Conservation (phyloP, 768 basidiomycete species). For the Rhodosporidiobolus odoratus region DNA sequence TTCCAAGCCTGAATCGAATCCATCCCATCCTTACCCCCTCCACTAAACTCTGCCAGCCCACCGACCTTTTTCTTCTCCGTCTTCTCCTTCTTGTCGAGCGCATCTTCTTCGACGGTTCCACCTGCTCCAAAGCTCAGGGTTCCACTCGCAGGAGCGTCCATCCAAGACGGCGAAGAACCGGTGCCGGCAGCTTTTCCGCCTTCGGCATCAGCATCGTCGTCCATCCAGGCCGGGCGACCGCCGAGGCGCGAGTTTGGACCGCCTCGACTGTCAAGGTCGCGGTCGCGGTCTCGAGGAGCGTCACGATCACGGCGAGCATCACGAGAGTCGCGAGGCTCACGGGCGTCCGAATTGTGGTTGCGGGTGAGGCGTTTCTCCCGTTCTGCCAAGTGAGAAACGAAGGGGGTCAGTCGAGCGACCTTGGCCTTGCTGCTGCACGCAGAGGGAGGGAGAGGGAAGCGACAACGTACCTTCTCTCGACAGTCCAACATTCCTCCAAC, state of each 20-base stretch:
- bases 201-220: conserved; percentile 16
- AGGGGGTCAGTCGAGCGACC: not conserved
- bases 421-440: too few species aligned
- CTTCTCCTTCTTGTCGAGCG: not conserved
- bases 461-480: conserved; percentile 22
- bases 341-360: not conserved
- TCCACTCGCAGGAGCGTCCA: conserved; percentile 24
- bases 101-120: not conserved
- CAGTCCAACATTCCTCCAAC: conserved; percentile 35
- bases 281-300: conserved; percentile 7
- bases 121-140: conserved; percentile 2
- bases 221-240: conserved; percentile 34
- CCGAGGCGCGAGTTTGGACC: not conserved
- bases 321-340: not conserved
- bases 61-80: not conserved
- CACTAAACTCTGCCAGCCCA: not conserved
- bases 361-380: conserved; percentile 29
- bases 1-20: conserved; percentile 37
- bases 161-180: conserved; percentile 17
- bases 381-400: conserved; percentile 1
- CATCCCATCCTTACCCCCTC: conserved; percentile 2
- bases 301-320: conserved; percentile 3
- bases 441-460: too few species aligned
- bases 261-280: not conserved
- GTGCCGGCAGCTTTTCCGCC: not conserved